phyloP scores from a whole-genome alignment of 345 rosid species.

The Euphorbia lathyris region DNA sequence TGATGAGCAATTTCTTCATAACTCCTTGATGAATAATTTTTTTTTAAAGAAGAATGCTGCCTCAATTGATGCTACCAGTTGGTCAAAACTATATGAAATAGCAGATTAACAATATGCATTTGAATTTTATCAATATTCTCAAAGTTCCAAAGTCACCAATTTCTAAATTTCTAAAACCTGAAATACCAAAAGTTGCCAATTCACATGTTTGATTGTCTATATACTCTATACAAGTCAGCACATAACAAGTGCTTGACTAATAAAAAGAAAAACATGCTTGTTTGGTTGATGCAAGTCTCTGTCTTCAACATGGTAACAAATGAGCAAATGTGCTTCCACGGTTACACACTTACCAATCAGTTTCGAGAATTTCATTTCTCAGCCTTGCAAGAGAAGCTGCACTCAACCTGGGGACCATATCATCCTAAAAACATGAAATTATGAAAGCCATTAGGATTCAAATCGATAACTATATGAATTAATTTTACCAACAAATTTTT shows the following conservation, averaged over 20 bases:
- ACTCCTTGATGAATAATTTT: neutral
- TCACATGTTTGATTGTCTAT: neutral
- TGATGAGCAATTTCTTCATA: neutral
- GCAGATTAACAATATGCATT: neutral
- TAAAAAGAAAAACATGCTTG: neutral
- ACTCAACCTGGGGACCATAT: slow-evolving; percentile 79
- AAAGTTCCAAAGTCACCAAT: slow-evolving; percentile 1
- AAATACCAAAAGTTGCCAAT: neutral
- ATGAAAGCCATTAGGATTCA: neutral
- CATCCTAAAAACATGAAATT: slow-evolving; percentile 49
- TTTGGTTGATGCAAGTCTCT: neutral
- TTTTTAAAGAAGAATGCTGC: no score
- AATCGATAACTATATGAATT: neutral
- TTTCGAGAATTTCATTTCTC: slow-evolving; percentile 78
- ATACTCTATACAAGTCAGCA: neutral
- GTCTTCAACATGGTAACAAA: neutral
- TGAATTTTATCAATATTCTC: neutral
- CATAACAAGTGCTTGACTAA: neutral
- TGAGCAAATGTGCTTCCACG: neutral
- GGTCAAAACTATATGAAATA: neutral
- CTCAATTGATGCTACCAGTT: neutral
- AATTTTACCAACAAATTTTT: neutral
- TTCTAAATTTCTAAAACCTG: neutral
- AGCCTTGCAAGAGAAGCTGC: slow-evolving; percentile 68
- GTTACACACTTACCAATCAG: slow-evolving; percentile 63